phyloP scores from a whole-genome alignment of 2,329 filamentous ascomycete genomes.

The Neopestalotiopsis clavispora region DNA sequence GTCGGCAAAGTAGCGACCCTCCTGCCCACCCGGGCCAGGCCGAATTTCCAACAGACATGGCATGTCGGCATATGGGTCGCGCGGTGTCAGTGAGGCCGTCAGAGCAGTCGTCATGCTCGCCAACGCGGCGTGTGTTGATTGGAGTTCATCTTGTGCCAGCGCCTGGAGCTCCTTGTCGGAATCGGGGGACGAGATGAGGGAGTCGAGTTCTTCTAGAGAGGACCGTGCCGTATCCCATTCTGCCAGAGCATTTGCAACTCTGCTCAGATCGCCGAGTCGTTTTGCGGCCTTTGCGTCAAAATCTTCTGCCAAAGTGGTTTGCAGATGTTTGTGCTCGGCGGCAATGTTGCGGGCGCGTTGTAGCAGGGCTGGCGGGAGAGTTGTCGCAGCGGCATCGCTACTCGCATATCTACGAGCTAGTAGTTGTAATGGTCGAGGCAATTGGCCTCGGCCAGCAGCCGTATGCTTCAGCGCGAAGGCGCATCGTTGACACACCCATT shows the following conservation, averaged over 20 bases:
- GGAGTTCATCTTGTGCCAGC: slow-evolving; percentile 82
- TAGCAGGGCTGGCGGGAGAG: slow-evolving; percentile 60
- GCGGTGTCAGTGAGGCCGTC: slow-evolving; percentile 79
- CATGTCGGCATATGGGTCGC: slow-evolving; percentile 86
- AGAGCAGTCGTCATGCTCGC: slow-evolving; percentile 68
- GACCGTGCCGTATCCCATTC: slow-evolving; percentile 62
- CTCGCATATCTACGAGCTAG: slow-evolving; percentile 27
- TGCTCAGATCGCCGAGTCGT: slow-evolving; percentile 64
- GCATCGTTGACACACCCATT: slow-evolving; percentile 60
- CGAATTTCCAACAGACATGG: slow-evolving; percentile 92
- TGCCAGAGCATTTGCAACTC: slow-evolving; percentile 60
- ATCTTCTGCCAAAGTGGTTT: slow-evolving; percentile 55
- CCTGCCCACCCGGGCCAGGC: slow-evolving; percentile 88
- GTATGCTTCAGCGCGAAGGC: slow-evolving; percentile 41
- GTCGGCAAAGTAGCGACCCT: slow-evolving; percentile 89
- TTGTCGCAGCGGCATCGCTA: slow-evolving; percentile 30
- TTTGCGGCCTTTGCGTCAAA: slow-evolving; percentile 65
- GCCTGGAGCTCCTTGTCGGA: slow-evolving; percentile 68
- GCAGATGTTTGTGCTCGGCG: slow-evolving; percentile 61
- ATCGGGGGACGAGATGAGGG: slow-evolving; percentile 57
- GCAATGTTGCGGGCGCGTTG: slow-evolving; percentile 63
- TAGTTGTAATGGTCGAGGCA: slow-evolving; percentile 29
- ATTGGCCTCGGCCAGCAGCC: slow-evolving; percentile 47
- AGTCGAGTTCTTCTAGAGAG: slow-evolving; percentile 58
- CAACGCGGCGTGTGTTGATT: slow-evolving; percentile 66